Conservation (phyloP, 1,139 yeast genomes). For the Pichia sp. region DNA sequence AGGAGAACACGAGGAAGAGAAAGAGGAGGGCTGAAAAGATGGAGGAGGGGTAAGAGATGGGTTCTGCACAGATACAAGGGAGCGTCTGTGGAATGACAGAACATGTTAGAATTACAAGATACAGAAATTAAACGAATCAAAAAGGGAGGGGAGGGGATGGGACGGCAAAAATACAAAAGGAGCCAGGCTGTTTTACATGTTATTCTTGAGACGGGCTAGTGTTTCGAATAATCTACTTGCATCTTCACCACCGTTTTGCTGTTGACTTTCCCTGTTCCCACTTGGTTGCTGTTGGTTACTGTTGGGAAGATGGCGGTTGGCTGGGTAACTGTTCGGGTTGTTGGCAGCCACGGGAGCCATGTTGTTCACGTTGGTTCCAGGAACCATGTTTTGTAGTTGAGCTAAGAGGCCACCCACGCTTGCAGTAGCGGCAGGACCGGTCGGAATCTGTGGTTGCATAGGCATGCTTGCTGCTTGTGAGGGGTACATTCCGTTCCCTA, state of each 20-base stretch:
- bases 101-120: neutral
- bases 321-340: constrained; percentile 17
- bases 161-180: neutral
- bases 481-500: constrained; percentile 4
- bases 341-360: constrained; percentile 5
- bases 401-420: constrained; percentile 10
- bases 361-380: constrained; percentile 1
- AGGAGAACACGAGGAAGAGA: neutral
- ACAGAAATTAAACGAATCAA: neutral
- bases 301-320: neutral
- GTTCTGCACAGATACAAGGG: neutral
- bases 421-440: neutral
- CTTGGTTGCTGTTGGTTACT: neutral
- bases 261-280: constrained; percentile 4
- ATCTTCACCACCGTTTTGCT: constrained; percentile 21
- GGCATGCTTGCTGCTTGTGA: constrained; percentile 14
- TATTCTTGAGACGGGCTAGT: constrained; percentile 34
- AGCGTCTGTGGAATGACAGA: neutral
- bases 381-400: constrained; percentile 8
- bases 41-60: neutral
- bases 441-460: constrained; percentile 7
- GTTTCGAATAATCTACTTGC: constrained; percentile 32
- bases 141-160: neutral
- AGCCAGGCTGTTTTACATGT: constrained; percentile 20
- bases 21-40: neutral